Evolutionary conservation across 1,284 basidiomycete species (phyloP), one percentile per base, ranked within the genome.

Genomic region (Cryptococcus sp.): DNA sequence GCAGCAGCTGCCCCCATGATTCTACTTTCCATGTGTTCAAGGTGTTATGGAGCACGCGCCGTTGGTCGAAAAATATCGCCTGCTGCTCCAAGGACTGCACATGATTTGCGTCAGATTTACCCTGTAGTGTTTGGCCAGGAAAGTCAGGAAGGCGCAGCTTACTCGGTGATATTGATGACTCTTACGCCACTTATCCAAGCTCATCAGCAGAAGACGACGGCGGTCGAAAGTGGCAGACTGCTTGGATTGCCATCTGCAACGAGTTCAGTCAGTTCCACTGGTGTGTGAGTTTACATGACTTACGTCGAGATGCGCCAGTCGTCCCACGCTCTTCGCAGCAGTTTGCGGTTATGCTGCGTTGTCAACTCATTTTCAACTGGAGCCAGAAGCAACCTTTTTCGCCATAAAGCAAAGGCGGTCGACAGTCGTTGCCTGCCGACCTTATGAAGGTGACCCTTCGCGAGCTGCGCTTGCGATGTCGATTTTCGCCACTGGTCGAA

Each of bases 261-360:
- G 16, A 16, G 17, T 11, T 19, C 47, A 22, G 30, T 27, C 25
- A 8, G 17, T 47, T 6, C 22, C 19, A 23, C 5, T 23, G 10
- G 15, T 35, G 10, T 11, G 3, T 5, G 17, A 35, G n/a, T 1
- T 11, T 20, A 8, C 19, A 23, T 23, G 2, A 58, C 66, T 54
- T 25, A 70, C 68, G 54, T 61, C 4, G 52, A 50, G 38, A 56
- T 40, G 3, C 58, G 57, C 70, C 70, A 72, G 16, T 64, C 55
- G 5, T 60, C 54, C 64, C 62, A 72, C 5, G 51, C 52, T 15
- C 62, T 56, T n/a, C 42, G 40, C 4, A 64, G 25, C n/a, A 65
- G n/a, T 19, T 49, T 42, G 8, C 17, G 10, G 4, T 68, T 59
- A 3, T 53, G 51, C 3, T 23, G 23, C 27, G 10, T n/a, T 22